These are phyloP conservation scores for Salix koriyanagi DNA, from an alignment of 345 rosid species.

Conservation along the genomic window DNA sequence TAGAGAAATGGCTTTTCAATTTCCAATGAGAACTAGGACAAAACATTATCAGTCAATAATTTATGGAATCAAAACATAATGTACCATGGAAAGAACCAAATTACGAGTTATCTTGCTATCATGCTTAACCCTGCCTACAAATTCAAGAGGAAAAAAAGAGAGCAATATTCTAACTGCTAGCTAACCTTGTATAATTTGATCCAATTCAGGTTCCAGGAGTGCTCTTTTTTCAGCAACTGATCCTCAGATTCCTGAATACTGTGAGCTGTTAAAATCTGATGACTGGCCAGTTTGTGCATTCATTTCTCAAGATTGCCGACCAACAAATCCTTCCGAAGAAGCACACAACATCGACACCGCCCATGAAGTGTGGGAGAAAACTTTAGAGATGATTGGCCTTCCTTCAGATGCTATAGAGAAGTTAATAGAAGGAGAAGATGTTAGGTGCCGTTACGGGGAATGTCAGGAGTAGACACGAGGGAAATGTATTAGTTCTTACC, in stretches of 20 bases:
- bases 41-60: neutral
- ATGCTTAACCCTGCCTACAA: neutral
- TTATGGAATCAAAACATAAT: neutral
- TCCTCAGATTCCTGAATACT: conserved; percentile 87
- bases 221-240: conserved; percentile 88
- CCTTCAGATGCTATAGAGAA: conserved; percentile 73
- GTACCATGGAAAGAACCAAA: neutral
- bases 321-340: conserved; percentile 87
- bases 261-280: conserved; percentile 70
- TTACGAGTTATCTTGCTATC: neutral
- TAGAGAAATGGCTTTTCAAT: neutral
- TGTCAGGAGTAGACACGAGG: neutral
- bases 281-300: conserved; percentile 95
- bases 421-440: conserved; percentile 67
- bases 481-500: neutral
- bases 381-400: conserved; percentile 76
- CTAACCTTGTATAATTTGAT: conserved; percentile 1
- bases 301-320: conserved; percentile 89
- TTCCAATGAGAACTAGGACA: neutral
- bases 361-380: conserved; percentile 77
- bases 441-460: conserved; percentile 22
- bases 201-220: conserved; percentile 71
- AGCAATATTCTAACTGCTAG: neutral
- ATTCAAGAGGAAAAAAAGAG: neutral
- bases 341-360: conserved; percentile 74